Conservation (phyloP, 306 rosid species). For the Cicer bijugum region DNA sequence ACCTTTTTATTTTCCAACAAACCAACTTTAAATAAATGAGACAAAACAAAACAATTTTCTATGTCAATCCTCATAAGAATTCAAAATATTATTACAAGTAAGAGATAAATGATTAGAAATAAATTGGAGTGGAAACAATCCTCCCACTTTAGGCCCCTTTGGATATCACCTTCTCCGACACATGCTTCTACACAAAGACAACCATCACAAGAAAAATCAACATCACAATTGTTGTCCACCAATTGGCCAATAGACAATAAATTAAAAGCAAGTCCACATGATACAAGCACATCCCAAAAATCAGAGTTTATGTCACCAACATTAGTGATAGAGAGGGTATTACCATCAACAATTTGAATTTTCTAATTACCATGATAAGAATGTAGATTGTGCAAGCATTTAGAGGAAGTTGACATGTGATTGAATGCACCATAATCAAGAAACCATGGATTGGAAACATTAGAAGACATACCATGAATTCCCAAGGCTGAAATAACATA, state of each 20-base stretch:
- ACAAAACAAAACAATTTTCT: not conserved
- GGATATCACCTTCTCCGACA: not conserved
- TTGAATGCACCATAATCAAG: too few species aligned
- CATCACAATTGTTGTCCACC: not conserved
- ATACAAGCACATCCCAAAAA: not conserved
- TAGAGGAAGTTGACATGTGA: too few species aligned
- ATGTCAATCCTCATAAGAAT: not conserved
- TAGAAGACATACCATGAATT: too few species aligned
- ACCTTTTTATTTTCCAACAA: not conserved
- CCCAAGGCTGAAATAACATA: too few species aligned
- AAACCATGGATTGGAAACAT: too few species aligned
- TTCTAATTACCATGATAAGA: too few species aligned
- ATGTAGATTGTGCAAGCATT: too few species aligned
- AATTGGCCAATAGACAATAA: not conserved
- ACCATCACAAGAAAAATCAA: not conserved
- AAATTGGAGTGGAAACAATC: not conserved
- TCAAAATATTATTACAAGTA: not conserved
- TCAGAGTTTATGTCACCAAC: not conserved
- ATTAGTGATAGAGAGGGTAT: too few species aligned
- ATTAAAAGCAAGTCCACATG: not conserved
- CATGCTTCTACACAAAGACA: not conserved
- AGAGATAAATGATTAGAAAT: not conserved
- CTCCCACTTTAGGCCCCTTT: constrained; percentile 9
- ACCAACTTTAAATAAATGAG: not conserved
- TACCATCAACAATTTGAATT: too few species aligned